These are phyloP conservation scores for Cardiospermum halicacabum DNA, from an alignment of 345 rosid species.

Conservation along the genomic window DNA sequence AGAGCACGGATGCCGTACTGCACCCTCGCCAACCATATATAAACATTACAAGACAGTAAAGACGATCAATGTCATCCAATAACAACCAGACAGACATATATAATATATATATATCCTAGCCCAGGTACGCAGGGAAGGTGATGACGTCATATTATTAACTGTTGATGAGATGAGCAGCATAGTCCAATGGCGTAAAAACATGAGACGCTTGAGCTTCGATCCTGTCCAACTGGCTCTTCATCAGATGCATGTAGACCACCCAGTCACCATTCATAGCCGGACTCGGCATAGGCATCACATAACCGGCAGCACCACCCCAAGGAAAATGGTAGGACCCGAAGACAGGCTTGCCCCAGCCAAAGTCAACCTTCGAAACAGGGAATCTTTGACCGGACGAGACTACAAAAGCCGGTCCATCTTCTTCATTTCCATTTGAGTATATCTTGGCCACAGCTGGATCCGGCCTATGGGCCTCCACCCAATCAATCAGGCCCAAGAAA, in stretches of 20 bases:
- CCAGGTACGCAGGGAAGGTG: too few relatives aligned
- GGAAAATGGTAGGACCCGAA: constrained; percentile 66
- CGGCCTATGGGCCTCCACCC: constrained; percentile 70
- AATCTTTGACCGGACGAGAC: constrained; percentile 71
- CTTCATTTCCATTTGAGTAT: constrained; percentile 31
- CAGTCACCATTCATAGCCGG: constrained; percentile 51
- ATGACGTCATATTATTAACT: too few relatives aligned
- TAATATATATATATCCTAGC: too few relatives aligned
- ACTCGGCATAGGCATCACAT: constrained; percentile 67
- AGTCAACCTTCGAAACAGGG: constrained; percentile 43
- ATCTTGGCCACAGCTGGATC: constrained; percentile 46
- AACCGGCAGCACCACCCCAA: constrained; percentile 47
- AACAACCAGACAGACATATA: too few relatives aligned
- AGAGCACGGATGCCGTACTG: too few relatives aligned
- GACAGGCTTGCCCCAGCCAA: constrained; percentile 53
- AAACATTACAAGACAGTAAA: too few relatives aligned
- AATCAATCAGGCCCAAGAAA: constrained; percentile 68
- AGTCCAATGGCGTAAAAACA: constrained; percentile 32
- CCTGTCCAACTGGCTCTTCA: constrained; percentile 21
- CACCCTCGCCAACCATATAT: too few relatives aligned
- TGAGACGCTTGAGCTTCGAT: constrained; percentile 31
- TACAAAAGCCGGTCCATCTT: constrained; percentile 58
- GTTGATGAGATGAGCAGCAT: constrained; percentile 21
- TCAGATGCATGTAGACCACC: constrained; percentile 51
- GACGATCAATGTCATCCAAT: too few relatives aligned